A percentile compares a stretch with the other conserved stretches of the same genome.
Conservation (phyloP, 495 filamentous ascomycete genomes). For the Tuber umbilicatum region DNA sequence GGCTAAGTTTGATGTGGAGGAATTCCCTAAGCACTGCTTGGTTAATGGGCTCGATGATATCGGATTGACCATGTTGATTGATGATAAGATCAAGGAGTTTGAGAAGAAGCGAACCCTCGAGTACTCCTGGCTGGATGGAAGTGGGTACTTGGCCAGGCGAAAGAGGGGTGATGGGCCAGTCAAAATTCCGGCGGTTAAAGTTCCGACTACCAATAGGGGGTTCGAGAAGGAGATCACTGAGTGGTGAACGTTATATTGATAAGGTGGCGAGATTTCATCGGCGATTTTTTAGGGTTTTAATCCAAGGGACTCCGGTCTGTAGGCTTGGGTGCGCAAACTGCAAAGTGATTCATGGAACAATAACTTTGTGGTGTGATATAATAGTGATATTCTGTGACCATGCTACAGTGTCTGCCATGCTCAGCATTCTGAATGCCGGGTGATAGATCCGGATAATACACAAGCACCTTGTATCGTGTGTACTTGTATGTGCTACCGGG, state of each 20-base stretch:
- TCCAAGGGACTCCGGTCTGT: neutral
- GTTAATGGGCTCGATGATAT: constrained; percentile 96
- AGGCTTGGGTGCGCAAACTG: too few relatives aligned
- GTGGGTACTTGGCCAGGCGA: constrained; percentile 65
- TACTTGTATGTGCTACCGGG: neutral
- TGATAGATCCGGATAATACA: neutral
- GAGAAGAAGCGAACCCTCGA: constrained; percentile 67
- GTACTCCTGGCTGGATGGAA: constrained; percentile 91
- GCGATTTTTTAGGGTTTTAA: neutral
- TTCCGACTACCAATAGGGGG: constrained; percentile 87
- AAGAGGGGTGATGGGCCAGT: constrained; percentile 54
- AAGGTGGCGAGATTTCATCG: neutral
- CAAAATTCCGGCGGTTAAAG: constrained; percentile 66
- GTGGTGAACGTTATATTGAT: constrained; percentile 55
- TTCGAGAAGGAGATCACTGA: constrained; percentile 83
- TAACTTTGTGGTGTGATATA: neutral
- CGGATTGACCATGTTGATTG: constrained; percentile 84
- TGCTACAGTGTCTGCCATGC: neutral
- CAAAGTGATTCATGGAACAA: neutral
- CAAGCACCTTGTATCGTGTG: neutral
- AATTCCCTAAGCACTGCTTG: constrained; percentile 89
- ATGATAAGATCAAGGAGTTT: constrained; percentile 77
- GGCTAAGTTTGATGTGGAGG: constrained; percentile 74
- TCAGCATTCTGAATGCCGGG: neutral
- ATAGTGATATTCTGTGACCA: neutral